Base-by-base conservation (phyloP, 768 basidiomycete genomes). In the Fomitopsis serialis region DNA sequence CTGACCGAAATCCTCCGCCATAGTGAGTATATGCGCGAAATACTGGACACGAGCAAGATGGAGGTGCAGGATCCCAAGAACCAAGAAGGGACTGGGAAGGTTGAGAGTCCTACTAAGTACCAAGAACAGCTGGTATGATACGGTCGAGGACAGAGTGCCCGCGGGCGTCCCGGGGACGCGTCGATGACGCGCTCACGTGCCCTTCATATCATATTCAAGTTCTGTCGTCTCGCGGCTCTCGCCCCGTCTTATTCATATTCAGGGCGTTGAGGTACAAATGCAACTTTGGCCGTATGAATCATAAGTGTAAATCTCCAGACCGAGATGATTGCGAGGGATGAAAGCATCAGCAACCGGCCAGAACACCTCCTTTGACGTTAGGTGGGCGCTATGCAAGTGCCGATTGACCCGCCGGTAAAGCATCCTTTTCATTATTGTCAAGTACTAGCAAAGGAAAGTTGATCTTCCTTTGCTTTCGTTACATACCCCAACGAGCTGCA, bases 171-270 rank as follows among this genome's bases (percentile, higher is more conserved):
- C 27, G 11, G 17, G 27, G 21, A 42, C 49, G 37, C 36, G 49
- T 42, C 37, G n/a, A n/a, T n/a, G 25, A 50, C 49, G 24, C 49
- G 49, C 49, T 50, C 49, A 50, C 49, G 49, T 50, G 49, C 24
- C 11, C 17, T 13, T 27, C 23, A n/a, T 47, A 40, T 17, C 15
- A 5, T 6, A 40, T n/a, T n/a, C n/a, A n/a, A n/a, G n/a, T n/a
- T n/a, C n/a, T n/a, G n/a, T n/a, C n/a, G 19, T 40, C 19, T 17
- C 37, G 19, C 15, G 4, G 15, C 6, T 22, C 15, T 42, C 17
- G 15, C 40, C 40, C 17, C 40, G 40, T n/a, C 21, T 6, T 5
- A 42, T 42, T 22, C 21, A 42, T 5, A 42, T 42, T 22, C 21
- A 42, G 15, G 40, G 40, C 40, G 29, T 5, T 11, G 37, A 5